These are phyloP conservation scores for Mycosphaerella arachidis DNA, from an alignment of 2,329 filamentous ascomycete genomes.

Conservation along the genomic window DNA sequence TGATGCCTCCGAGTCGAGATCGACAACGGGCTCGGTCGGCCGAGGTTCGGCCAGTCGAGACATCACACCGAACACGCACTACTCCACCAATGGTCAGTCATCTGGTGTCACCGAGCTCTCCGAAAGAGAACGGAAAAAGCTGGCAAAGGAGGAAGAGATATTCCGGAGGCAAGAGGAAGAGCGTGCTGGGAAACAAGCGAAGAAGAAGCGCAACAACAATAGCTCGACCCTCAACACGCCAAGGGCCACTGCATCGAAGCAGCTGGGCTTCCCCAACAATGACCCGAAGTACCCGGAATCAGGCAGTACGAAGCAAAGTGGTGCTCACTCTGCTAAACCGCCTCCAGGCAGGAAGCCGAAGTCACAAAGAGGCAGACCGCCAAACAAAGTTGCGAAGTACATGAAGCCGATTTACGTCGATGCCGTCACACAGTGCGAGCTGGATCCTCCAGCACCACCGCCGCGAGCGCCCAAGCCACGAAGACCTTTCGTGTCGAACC, in stretches of 20 bases:
- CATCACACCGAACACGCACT: constrained; percentile 54
- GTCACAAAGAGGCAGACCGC: constrained; percentile 16
- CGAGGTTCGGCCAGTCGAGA: constrained; percentile 57
- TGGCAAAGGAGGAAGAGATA: constrained; percentile 58
- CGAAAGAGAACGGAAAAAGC: constrained; percentile 58
- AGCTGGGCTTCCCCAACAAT: constrained; percentile 31
- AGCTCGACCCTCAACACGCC: constrained; percentile 52
- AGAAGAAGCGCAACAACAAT: constrained; percentile 55
- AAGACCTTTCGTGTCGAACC: constrained; percentile 28
- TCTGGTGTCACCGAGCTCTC: constrained; percentile 49
- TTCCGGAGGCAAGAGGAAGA: constrained; percentile 60
- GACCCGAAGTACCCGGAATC: constrained; percentile 28
- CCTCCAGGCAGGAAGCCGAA: constrained; percentile 19
- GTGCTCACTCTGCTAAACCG: constrained; percentile 19
- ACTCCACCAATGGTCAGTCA: constrained; percentile 42
- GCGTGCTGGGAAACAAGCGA: constrained; percentile 45
- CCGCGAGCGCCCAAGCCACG: constrained; percentile 16
- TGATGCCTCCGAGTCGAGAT: constrained; percentile 55
- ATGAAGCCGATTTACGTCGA: constrained; percentile 26
- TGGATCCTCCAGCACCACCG: constrained; percentile 28
- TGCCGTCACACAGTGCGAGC: constrained; percentile 31
- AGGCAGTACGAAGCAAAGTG: constrained; percentile 25
- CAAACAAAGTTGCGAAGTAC: constrained; percentile 3
- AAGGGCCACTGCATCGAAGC: constrained; percentile 42
- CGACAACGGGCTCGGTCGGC: constrained; percentile 53